phyloP scores from a whole-genome alignment of 257 asterid genomes.

The Agastache rugosa region DNA sequence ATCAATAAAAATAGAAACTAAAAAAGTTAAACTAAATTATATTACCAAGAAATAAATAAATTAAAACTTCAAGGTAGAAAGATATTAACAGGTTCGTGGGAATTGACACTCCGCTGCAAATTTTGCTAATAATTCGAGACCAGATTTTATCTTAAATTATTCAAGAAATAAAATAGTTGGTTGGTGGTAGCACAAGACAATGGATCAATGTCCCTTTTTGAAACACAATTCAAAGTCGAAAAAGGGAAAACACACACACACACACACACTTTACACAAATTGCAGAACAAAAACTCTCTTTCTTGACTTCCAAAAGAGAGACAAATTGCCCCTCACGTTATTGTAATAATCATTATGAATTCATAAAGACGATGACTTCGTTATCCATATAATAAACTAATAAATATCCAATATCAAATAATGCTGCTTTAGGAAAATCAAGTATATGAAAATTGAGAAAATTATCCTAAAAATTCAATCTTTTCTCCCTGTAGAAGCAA shows the following conservation, averaged over 20 bases:
- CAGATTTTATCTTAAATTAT: neutral
- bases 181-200: neutral
- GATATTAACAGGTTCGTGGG: neutral
- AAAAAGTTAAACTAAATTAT: neutral
- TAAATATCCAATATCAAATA: neutral
- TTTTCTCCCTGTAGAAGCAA: neutral
- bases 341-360: neutral
- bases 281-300: neutral
- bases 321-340: neutral
- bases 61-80: neutral
- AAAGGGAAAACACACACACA: neutral
- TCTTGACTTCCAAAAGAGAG: neutral
- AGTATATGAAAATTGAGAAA: neutral
- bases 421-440: neutral
- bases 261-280: neutral
- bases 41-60: neutral
- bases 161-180: neutral
- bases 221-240: neutral
- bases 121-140: neutral
- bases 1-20: neutral
- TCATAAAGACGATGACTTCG: too few species aligned
- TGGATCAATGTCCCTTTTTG: neutral
- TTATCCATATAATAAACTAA: too few species aligned
- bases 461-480: neutral
- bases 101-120: neutral